Evolutionary conservation across 1,284 basidiomycete genomes (phyloP), one percentile per base, ranked within the genome.

Genomic region (Pseudozyma flocculosa): DNA sequence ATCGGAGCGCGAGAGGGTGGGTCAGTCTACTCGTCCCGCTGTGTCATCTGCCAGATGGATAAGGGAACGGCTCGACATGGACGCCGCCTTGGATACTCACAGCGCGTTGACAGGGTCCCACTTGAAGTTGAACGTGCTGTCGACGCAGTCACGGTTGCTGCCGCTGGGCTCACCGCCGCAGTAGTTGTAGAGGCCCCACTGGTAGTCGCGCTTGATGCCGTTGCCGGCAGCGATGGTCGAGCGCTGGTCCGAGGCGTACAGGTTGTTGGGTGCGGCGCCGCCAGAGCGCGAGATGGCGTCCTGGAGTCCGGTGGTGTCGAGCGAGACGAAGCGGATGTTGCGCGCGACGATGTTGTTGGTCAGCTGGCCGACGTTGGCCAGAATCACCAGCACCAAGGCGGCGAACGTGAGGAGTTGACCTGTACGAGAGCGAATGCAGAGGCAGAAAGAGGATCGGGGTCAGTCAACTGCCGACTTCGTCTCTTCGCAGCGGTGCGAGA

Each of bases 331-430:
- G 21, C 63, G 59, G 44, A 77, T 71, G 66, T 72, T 65, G 19
- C 73, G 68, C 3, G 75, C 59, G 19, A 77, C 75, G 42, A 77
- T 68, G 64, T 77, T 77, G 41, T 68, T 48, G 34, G 70, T 62
- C 15, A 76, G 42, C 49, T 76, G 73, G 19, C 72, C 69, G 23
- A 76, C 68, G 61, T 75, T 73, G 47, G 61, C 72, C 29, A 77
- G 53, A 18, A 77, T 68, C 29, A 51, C 55, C 21, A 77, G 59
- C 32, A 68, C 56, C 40, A 71, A 69, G 13, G 75, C 75, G 26
- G 62, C 54, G 42, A 77, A 76, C 19, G 72, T 62, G 22, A 77
- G 66, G 53, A 77, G 69, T 45, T 73, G 68, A 45, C 67, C 74
- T 65, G 68, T n/a, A n/a, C n/a, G n/a, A n/a, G n/a, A n/a, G n/a